Evolutionary conservation across 106 monocot species (phyloP), one percentile per base, ranked within the genome.

Genomic region (Amphibolis antarctica): DNA sequence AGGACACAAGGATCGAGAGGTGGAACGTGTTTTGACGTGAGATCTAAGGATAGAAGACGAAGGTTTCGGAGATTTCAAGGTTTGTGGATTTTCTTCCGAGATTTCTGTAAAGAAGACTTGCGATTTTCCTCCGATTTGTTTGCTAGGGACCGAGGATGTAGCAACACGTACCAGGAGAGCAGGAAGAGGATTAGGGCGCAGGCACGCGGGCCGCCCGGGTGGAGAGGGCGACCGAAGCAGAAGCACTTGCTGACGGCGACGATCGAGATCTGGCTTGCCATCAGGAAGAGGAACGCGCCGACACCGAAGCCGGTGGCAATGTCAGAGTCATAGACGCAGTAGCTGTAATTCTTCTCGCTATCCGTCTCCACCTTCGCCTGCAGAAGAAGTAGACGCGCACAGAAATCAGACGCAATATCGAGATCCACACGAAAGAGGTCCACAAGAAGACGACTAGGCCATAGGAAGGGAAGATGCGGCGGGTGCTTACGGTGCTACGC

Each of bases 261-360:
- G 47, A 74, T 20, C 19, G 66, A 9, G 30, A 74, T 5, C 66
- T 74, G 73, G 58, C 73, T 74, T 24, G 63, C 36, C 13, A 74
- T 11, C 3, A 74, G 66, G 59, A 66, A 66, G 17, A 74, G 49
- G 27, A 28, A 47, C 1, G 73, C 73, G 20, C 73, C 73, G 59
- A 74, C 66, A 0, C 73, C 73, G 31, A 59, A 49, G 30, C 73
- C 73, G 26, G 73, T 66, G 26, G 73, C 24, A 20, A 74, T 74
- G 17, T 74, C 73, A 17, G 73, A 74, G 49, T 74, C 66, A 49
- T 74, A 74, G 11, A 59, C 57, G 66, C 73, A 74, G 73, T 66
- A 74, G 49, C 18, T 31, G 66, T 74, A 74, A 23, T 66, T 59
- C 59, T 66, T 65, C 65, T 74, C 30, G 9, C 0, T 9, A 48